phyloP scores from a whole-genome alignment of 768 basidiomycete species.

The Amanita fuliginea region DNA sequence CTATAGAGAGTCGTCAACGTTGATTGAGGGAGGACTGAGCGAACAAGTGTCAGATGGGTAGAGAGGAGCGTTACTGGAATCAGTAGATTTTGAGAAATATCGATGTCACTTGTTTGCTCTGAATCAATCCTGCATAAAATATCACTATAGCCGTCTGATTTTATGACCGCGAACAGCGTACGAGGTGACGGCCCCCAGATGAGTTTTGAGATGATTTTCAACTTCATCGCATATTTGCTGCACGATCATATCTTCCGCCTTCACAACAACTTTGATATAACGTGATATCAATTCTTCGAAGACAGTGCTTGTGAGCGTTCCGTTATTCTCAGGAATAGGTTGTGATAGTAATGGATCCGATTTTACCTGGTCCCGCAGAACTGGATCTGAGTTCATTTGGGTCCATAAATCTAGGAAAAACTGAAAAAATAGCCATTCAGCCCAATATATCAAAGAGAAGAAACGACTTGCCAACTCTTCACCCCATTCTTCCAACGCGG shows the following conservation, averaged over 20 bases:
- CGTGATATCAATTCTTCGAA: slow-evolving; percentile 67
- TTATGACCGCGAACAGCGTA: slow-evolving; percentile 5
- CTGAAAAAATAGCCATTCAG: slow-evolving; percentile 25
- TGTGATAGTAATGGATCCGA: slow-evolving; percentile 40
- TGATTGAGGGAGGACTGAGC: slow-evolving; percentile 47
- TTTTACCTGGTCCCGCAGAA: slow-evolving; percentile 44
- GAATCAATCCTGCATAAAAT: not conserved
- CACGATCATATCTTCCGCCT: slow-evolving; percentile 85
- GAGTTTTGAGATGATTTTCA: slow-evolving; percentile 59
- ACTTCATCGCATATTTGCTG: slow-evolving; percentile 78
- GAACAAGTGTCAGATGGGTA: slow-evolving; percentile 63
- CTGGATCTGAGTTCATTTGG: slow-evolving; percentile 55
- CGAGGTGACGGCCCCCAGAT: slow-evolving; percentile 48
- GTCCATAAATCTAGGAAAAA: slow-evolving; percentile 89
- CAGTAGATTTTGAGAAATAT: slow-evolving; percentile 62
- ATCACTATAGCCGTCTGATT: not conserved
- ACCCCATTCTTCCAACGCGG: slow-evolving; percentile 70
- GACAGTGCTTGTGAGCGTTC: slow-evolving; percentile 49
- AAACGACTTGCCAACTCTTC: slow-evolving; percentile 65
- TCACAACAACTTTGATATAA: slow-evolving; percentile 46
- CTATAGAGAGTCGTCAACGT: slow-evolving; percentile 61
- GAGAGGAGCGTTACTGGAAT: slow-evolving; percentile 72
- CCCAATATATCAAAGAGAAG: slow-evolving; percentile 3
- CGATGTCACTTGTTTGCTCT: slow-evolving; percentile 23
- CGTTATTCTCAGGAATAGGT: slow-evolving; percentile 19